These are phyloP conservation scores for Phlyctochytrium arcticum DNA, from an alignment of 192 early-diverging fungal species.

Conservation along the genomic window DNA sequence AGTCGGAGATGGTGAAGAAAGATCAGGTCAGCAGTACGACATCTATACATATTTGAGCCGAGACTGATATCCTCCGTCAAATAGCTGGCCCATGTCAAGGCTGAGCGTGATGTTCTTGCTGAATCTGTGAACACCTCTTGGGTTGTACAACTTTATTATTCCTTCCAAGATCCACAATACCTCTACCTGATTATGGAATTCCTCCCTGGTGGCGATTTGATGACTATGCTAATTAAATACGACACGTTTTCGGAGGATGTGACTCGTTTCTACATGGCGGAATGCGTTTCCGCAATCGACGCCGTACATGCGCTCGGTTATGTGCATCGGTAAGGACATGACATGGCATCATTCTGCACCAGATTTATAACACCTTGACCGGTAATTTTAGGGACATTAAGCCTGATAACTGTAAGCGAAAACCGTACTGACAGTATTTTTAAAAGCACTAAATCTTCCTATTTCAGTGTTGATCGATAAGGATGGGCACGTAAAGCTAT, in stretches of 20 bases:
- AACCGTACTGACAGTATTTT: no score
- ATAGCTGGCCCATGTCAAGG: slow-evolving; percentile 91
- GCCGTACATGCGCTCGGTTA: slow-evolving; percentile 92
- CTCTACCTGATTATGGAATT: slow-evolving; percentile 99
- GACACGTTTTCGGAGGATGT: slow-evolving; percentile 95
- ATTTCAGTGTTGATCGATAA: slow-evolving; percentile 81
- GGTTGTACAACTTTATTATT: slow-evolving; percentile 98
- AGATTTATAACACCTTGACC: background rate
- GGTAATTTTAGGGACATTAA: slow-evolving; percentile 48
- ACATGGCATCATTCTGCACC: background rate
- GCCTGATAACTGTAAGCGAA: slow-evolving; percentile 50
- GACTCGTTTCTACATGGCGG: slow-evolving; percentile 98
- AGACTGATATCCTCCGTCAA: background rate
- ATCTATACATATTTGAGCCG: background rate
- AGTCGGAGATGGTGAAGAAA: slow-evolving; percentile 98
- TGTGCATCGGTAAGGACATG: slow-evolving; percentile 72
- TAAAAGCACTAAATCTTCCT: background rate
- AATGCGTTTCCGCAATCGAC: slow-evolving; percentile 88
- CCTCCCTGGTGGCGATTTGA: slow-evolving; percentile 96
- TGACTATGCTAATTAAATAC: slow-evolving; percentile 99
- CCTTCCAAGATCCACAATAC: slow-evolving; percentile 92
- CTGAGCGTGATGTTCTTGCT: slow-evolving; percentile 96
- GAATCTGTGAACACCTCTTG: slow-evolving; percentile 87
- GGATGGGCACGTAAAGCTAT: slow-evolving; percentile 98
- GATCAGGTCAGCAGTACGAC: slow-evolving; percentile 65